Evolutionary conservation across 495 filamentous ascomycete genomes (phyloP).

Genomic region (Astrothelium subdiscretum): DNA sequence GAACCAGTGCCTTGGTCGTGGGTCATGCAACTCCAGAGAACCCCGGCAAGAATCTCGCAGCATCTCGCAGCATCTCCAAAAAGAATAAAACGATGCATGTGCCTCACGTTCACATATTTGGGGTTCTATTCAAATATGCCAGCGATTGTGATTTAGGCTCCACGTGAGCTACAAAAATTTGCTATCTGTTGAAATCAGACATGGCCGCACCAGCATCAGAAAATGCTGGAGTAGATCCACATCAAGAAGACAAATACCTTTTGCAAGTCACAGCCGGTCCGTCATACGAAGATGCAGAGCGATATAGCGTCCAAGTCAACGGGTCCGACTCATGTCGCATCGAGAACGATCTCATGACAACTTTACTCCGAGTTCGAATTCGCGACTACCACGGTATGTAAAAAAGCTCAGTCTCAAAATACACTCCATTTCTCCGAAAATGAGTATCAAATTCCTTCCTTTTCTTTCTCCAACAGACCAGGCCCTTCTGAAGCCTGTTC

Average conservation of each 20-base stretch:
- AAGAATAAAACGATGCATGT: too few species aligned
- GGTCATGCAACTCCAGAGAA: too few species aligned
- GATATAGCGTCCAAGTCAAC: constrained; percentile 65
- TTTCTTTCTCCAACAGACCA: not conserved
- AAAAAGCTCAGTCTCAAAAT: constrained; percentile 1
- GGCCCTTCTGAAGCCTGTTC: not conserved
- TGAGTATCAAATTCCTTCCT: too few species aligned
- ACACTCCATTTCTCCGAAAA: not conserved
- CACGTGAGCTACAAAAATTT: too few species aligned
- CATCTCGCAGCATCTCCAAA: too few species aligned
- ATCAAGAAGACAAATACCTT: constrained; percentile 40
- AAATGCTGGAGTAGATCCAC: not conserved
- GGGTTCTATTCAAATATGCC: too few species aligned
- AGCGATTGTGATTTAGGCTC: too few species aligned
- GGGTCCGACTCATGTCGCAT: constrained; percentile 42
- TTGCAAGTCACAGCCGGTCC: constrained; percentile 66
- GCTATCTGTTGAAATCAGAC: not conserved
- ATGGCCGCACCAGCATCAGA: not conserved
- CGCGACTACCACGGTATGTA: constrained; percentile 43
- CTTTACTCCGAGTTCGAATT: constrained; percentile 59
- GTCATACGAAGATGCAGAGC: constrained; percentile 52
- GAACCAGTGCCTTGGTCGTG: too few species aligned
- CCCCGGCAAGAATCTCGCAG: too few species aligned
- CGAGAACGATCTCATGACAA: constrained; percentile 44
- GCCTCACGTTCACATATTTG: too few species aligned